Conservation (phyloP, 2,329 filamentous ascomycete species). For the Ceratocystiopsis sp. region DNA sequence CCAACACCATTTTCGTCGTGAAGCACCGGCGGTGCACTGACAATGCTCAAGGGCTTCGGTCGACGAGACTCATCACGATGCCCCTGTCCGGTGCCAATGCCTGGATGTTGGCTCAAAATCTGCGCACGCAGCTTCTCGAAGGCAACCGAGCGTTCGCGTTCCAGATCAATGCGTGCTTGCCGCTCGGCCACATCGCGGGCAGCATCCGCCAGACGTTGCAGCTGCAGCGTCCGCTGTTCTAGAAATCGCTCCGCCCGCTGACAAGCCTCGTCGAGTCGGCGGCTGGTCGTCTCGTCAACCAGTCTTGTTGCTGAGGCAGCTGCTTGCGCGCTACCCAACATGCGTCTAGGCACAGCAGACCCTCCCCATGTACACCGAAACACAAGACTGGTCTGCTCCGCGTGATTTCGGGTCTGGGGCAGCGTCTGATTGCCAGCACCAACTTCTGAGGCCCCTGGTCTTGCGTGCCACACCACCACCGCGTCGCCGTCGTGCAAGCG, state of each 20-base stretch:
- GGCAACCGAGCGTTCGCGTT: conserved; percentile 29
- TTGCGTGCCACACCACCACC: conserved; percentile 48
- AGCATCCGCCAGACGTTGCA: conserved; percentile 25
- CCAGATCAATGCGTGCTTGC: conserved; percentile 22
- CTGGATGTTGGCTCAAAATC: not conserved
- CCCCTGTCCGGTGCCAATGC: too few species aligned
- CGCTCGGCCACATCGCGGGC: conserved; percentile 27
- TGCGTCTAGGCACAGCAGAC: conserved; percentile 19
- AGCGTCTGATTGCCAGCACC: too few species aligned
- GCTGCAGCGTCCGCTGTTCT: conserved; percentile 21
- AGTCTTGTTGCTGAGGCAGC: conserved; percentile 10
- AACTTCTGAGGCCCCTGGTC: too few species aligned
- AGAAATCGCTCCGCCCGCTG: conserved; percentile 27
- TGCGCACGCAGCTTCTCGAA: conserved; percentile 29
- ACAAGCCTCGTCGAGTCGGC: conserved; percentile 31
- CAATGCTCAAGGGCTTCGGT: not conserved
- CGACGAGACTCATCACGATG: not conserved
- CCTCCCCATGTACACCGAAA: conserved; percentile 42
- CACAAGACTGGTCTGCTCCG: conserved; percentile 14
- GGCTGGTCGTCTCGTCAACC: conserved; percentile 22
- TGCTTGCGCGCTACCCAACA: too few species aligned
- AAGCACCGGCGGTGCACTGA: not conserved
- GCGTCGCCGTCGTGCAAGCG: conserved; percentile 61
- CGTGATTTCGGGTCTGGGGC: too few species aligned
- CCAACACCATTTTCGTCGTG: too few species aligned